Base-by-base conservation (phyloP, 306 rosid genomes). In the Pachyrhizus erosus region DNA sequence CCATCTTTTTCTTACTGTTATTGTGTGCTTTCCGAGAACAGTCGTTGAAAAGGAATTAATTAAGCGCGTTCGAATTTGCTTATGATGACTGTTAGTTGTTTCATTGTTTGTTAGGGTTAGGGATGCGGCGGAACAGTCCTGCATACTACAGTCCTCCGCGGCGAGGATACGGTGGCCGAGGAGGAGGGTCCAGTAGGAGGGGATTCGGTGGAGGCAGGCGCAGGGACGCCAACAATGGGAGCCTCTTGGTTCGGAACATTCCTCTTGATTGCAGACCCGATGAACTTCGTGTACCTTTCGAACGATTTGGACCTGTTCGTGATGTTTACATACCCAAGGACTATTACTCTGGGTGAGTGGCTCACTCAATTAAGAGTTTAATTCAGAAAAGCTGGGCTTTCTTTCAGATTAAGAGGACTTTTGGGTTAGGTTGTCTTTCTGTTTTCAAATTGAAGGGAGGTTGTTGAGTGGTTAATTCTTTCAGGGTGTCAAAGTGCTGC, bases 291-390 rank as follows among this genome's bases (percentile, higher is more conserved):
- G 89, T 72, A 26, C 92, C 97, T 0, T 96, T 96, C 70, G 99
- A 96, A 86, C 93, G 98, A 68, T 96, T 92, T 40, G 99, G 99
- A 60, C 85, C 90, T 21, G 99, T 96, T 72, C 89, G 99, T 34
- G 99, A 96, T 73, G 98, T 96, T 54, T 96, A 96, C 85, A 90
- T 96, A 20, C 99, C 99, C 0, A 93, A 92, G 91, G 98, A 96
- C 84, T 96, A 90, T 87, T 92, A 96, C 83, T 60, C 99, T 70
- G 98, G 98, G 99, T 96, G 79, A 90, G 74, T 42, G 5, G 23
- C 33, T 23, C 15, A 23, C 33, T 57, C 13, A 21, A 23, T 23
- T 58, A 4, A 24, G 9, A 20, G 29, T 10, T 55, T 55, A 3
- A 8, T 55, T 55, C 29, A 0, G 5, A 21, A 55, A 10, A 5